Evolutionary conservation across 495 filamentous ascomycete species (phyloP), one percentile per base, ranked within the genome.

Genomic region (Extremus antarcticus): DNA sequence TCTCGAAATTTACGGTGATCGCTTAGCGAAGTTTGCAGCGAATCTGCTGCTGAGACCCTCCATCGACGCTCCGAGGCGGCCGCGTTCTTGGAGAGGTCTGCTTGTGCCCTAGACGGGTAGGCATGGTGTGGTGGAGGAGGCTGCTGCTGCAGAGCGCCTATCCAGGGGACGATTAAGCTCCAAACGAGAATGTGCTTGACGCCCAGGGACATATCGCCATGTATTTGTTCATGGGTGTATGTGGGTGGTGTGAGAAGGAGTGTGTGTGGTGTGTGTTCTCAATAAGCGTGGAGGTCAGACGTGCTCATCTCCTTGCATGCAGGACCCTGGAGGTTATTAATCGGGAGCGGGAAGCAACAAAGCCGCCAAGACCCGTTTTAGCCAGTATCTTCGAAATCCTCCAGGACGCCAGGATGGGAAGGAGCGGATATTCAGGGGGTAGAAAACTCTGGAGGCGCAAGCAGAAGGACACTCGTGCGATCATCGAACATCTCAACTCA

Each of bases 71-170:
- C 52, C 2, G 51, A 25, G 25, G 57, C 45, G 13, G 54, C 52
- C 13, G 57, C 60, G 24, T 66, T 60, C 25, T 60, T 60, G 54
- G 65, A 56, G 63, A 65, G 43, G 46, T 22, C n/a, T n/a, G n/a
- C n/a, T n/a, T n/a, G n/a, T n/a, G n/a, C n/a, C 22, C 25, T 25
- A 16, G 59, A 50, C 21, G 57, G 59, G 40, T 57, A 47, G 43
- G 35, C 61, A 56, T 60, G 45, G 9, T 65, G 54, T 52, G 51
- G 10, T 35, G 29, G 13, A 25, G 15, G 55, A 50, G 61, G 58
- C 54, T 68, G 68, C 65, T 70, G 66, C 66, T 69, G 68, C 66
- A 64, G 66, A 67, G 66, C 66, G 53, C 57, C 65, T 51, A 65
- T 49, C 56, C 59, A 21, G 54, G 54, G 43, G 49, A 68, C 50